phyloP scores from a whole-genome alignment of 2,329 filamentous ascomycete genomes.

The Fusarium lateritium region DNA sequence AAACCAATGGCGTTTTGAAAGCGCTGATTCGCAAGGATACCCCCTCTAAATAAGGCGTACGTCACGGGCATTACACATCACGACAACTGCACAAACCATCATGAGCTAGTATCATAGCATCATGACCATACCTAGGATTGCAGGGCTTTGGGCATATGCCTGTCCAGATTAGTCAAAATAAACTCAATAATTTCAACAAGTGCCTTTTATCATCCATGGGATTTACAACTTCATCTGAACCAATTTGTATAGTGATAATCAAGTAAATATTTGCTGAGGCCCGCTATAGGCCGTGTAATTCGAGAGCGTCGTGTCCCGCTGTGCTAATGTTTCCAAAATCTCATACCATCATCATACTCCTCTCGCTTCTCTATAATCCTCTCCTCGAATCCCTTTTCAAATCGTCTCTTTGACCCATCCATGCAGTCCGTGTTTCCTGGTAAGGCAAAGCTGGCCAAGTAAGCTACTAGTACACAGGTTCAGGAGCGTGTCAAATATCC shows the following conservation, averaged over 20 bases:
- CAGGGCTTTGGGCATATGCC: slow-evolving; percentile 2
- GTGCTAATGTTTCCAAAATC: slow-evolving; percentile 23
- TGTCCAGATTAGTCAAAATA: slow-evolving; percentile 20
- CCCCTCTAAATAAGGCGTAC: slow-evolving; percentile 30
- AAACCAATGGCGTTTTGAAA: slow-evolving; percentile 17
- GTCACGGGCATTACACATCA: slow-evolving; percentile 22
- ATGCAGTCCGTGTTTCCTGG: slow-evolving; percentile 26
- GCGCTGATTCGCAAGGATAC: slow-evolving; percentile 41
- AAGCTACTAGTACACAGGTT: slow-evolving; percentile 46
- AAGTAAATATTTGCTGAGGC: slow-evolving; percentile 44
- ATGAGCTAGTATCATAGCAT: slow-evolving; percentile 1
- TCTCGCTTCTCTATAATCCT: slow-evolving; percentile 3
- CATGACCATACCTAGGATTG: neutral
- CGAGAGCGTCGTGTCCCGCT: slow-evolving; percentile 33
- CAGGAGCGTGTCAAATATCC: slow-evolving; percentile 15
- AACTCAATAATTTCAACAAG: slow-evolving; percentile 20
- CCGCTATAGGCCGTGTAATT: slow-evolving; percentile 39
- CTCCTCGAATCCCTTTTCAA: slow-evolving; percentile 18
- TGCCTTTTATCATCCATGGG: neutral
- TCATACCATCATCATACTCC: slow-evolving; percentile 22
- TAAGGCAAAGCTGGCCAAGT: slow-evolving; percentile 20
- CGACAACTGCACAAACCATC: slow-evolving; percentile 6
- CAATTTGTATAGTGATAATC: slow-evolving; percentile 9
- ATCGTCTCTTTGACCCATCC: slow-evolving; percentile 15
- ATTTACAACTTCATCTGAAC: neutral